phyloP scores from a whole-genome alignment of 176 grass and related monocot genomes.

The Leersia perrieri region DNA sequence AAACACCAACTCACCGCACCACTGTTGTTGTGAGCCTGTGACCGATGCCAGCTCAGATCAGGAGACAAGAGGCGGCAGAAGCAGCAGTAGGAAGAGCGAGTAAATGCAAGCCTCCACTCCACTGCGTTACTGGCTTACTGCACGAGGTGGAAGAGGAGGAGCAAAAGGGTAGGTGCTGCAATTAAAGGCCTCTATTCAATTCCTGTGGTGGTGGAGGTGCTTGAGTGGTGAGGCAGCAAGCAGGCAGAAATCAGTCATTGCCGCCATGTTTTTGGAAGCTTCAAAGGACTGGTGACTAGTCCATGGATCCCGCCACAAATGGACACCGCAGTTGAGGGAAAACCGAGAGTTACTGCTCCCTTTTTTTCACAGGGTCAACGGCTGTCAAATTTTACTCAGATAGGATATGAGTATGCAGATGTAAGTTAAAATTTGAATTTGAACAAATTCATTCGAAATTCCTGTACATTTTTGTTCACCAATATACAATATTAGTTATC shows the following conservation, averaged over 20 bases:
- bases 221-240: not conserved
- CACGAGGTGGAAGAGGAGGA: not conserved
- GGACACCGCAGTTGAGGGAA: no score
- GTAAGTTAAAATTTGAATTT: no score
- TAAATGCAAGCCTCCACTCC: not conserved
- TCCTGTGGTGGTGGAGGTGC: conserved; percentile 13
- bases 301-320: not conserved
- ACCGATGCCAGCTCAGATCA: not conserved
- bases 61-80: not conserved
- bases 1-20: not conserved
- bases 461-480: no score
- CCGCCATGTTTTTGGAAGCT: conserved; percentile 13
- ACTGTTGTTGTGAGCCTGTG: not conserved
- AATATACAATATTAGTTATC: no score
- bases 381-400: not conserved
- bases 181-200: conserved; percentile 37
- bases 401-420: no score
- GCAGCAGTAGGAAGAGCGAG: not conserved
- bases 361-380: not conserved
- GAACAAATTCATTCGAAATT: no score
- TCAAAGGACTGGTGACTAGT: not conserved
- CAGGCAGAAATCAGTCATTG: not conserved
- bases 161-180: conserved; percentile 12
- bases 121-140: not conserved
- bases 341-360: not conserved